Evolutionary conservation across 371 early-diverging fungal genomes (phyloP).

Genomic region (Saksenaea oblongispora): DNA sequence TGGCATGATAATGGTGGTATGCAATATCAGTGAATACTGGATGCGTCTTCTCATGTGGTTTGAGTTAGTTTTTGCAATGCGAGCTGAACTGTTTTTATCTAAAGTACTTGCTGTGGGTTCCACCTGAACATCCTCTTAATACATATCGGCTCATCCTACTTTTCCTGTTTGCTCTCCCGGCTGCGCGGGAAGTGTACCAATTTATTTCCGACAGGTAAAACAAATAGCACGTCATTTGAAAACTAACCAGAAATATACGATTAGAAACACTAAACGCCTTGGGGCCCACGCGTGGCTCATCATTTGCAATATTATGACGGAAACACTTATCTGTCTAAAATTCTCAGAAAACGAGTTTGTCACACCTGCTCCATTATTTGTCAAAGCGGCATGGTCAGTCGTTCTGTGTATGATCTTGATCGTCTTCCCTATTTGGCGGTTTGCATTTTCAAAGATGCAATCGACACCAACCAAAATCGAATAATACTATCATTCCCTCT

Average conservation of each 20-base stretch:
- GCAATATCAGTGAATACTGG: neutral
- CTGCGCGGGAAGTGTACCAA: conserved; percentile 89
- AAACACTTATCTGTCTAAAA: conserved; percentile 87
- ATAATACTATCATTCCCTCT: neutral
- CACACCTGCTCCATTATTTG: conserved; percentile 72
- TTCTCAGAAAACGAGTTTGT: conserved; percentile 87
- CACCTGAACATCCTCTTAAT: conserved; percentile 87
- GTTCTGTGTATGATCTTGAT: conserved; percentile 56
- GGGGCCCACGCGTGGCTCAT: conserved; percentile 93
- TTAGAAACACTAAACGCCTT: conserved; percentile 66
- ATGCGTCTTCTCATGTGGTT: neutral
- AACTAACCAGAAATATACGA: neutral
- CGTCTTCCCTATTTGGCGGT: conserved; percentile 77
- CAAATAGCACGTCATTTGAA: neutral
- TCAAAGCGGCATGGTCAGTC: conserved; percentile 79
- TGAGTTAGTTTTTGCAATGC: conserved; percentile 54
- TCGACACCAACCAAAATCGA: neutral
- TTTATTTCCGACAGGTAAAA: conserved; percentile 77
- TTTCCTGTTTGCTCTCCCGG: conserved; percentile 87
- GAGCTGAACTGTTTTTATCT: conserved; percentile 95
- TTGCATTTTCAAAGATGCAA: conserved; percentile 21
- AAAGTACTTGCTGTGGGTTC: conserved; percentile 93
- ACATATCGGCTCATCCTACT: conserved; percentile 75
- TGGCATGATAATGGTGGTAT: conserved; percentile 61
- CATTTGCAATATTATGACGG: conserved; percentile 85